Evolutionary conservation across 2,329 filamentous ascomycete species (phyloP), one percentile per base, ranked within the genome.

Genomic region (Pseudocercospora ulei): DNA sequence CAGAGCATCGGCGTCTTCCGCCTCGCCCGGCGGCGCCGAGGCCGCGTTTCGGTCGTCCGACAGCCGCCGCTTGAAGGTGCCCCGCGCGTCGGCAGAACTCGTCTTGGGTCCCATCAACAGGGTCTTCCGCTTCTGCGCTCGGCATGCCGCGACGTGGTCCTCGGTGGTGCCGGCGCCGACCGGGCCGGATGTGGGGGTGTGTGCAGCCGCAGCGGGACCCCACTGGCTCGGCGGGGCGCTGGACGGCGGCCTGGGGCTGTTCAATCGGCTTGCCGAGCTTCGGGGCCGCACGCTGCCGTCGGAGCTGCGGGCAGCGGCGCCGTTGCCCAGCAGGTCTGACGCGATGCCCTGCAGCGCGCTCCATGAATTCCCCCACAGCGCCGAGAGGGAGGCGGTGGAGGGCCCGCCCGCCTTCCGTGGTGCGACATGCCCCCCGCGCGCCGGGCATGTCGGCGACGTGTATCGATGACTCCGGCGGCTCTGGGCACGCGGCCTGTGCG

Each of bases 1-100:
- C 47, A 96, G 65, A 13, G 84, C 82, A 50, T 92, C 81, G 51
- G 76, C 72, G 34, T 76, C 70, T 20, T 80, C 76, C 20, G 76
- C 70, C 35, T 78, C 72, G 35, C 63, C 65, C 8, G 67, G 66
- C 12, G 67, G 66, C 12, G 65, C 66, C 28, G 68, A 70, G n/a
- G 54, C 48, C 17, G 64, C 63, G 13, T 58, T 51, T 22, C 60
- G 58, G 30, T 83, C 79, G 52, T 83, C 78, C 3, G 80, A 84
- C 33, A 72, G 78, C 48, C 80, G 69, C 50, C 76, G 71, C 63
- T 84, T 84, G 56, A 67, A 65, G 47, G 64, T 64, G 18, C 67
- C 68, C 12, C 62, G 51, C 1, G 65, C 59, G 50, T 70, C 67
- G 23, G 62, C 52, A 43, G 65, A 59, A 43, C 65, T 66, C 14